Evolutionary conservation across 441 rosid genomes (phyloP), one percentile per base, ranked within the genome.

Genomic region (Populus tomentosa): DNA sequence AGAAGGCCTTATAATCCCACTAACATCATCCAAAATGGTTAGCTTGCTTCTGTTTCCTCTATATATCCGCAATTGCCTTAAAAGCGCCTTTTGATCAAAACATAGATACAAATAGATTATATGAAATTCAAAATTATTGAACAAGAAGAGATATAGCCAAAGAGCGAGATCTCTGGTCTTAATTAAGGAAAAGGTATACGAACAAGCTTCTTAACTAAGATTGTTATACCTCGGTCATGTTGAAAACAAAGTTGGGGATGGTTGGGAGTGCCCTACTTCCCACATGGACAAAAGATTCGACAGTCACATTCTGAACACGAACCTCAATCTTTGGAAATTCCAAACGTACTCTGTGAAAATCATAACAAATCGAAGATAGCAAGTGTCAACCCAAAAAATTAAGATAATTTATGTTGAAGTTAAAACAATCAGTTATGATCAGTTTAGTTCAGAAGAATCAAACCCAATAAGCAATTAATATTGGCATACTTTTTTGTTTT

Each of bases 191-290:
- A 71, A 23, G 20, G 53, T 30, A 42, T 6, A 6, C 61, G 61
- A 16, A 53, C 61, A 53, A 18, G 61, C 61, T 53, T 18, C 6
- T 46, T 46, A 3, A 46, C 18, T 13, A 46, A 13, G 18, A 69
- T 28, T 13, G 36, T 67, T 70, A 21, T 86, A 96, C 99, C 92
- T 94, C 98, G 5, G 95, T 75, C 94, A 90, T 92, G 87, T 96
- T 92, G 85, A 87, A 86, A 61, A 96, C 85, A 79, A 94, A 96
- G 85, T 96, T 96, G 26, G 97, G 97, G 85, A 96, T 91, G 16
- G 98, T 96, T 67, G 99, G 99, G 70, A 96, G 87, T 24, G 98
- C 99, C 76, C 99, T 85, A 81, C 99, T 96, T 72, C 99, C 99
- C 26, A 95, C 87, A 70, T 91, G 96, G 79, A 96, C 98, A 79